Conservation (phyloP, 1,139 yeast genomes). For the Zygoascus meyerae region DNA sequence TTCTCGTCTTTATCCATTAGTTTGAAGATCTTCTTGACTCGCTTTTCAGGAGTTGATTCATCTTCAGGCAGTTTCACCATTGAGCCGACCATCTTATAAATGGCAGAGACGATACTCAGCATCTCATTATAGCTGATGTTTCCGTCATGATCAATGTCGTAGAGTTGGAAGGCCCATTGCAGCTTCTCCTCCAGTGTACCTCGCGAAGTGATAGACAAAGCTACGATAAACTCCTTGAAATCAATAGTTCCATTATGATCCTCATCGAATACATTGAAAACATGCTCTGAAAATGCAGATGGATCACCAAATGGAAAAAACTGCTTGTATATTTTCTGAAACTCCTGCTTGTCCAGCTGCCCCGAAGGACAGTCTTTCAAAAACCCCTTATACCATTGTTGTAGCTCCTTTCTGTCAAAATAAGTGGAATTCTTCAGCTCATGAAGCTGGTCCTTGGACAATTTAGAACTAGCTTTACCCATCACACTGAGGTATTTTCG, state of each 20-base stretch:
- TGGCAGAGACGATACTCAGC: constrained; percentile 71
- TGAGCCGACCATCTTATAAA: constrained; percentile 92
- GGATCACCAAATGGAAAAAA: constrained; percentile 99
- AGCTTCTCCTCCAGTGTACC: constrained; percentile 85
- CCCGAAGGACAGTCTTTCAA: constrained; percentile 92
- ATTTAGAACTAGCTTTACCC: constrained; percentile 95
- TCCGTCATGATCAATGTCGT: constrained; percentile 79
- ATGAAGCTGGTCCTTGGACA: constrained; percentile 84
- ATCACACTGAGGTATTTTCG: constrained; percentile 34
- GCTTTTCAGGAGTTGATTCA: constrained; percentile 83
- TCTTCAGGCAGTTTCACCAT: constrained; percentile 92
- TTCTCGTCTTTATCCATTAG: constrained; percentile 66
- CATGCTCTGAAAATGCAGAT: constrained; percentile 78
- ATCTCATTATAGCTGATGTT: constrained; percentile 69
- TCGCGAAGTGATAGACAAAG: constrained; percentile 80
- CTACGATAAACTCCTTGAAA: constrained; percentile 87
- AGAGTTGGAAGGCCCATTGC: constrained; percentile 73
- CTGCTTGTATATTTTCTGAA: constrained; percentile 87
- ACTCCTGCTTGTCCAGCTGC: constrained; percentile 78
- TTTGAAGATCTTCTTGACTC: constrained; percentile 75
- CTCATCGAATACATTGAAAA: constrained; percentile 83
- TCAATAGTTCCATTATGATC: constrained; percentile 80
- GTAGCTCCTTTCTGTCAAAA: constrained; percentile 89
- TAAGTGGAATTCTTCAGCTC: constrained; percentile 81
- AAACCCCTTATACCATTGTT: constrained; percentile 97